phyloP scores from a whole-genome alignment of 257 asterid genomes.

The Solanum dulcamara region DNA sequence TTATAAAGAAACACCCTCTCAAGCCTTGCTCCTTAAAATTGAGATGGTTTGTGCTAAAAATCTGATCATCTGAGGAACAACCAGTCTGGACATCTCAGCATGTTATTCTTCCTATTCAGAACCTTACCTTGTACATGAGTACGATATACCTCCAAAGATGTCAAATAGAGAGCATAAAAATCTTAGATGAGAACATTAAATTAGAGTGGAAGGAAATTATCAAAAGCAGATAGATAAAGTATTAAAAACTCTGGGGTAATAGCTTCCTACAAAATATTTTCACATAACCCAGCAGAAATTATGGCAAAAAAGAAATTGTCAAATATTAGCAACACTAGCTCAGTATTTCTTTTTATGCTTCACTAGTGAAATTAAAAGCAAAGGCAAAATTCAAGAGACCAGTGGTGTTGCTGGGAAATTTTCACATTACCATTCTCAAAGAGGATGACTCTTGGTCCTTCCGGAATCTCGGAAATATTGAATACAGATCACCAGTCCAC shows the following conservation, averaged over 20 bases:
- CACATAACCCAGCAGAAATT: background rate
- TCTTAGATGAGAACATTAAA: background rate
- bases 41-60: background rate
- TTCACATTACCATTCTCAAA: slow-evolving; percentile 38
- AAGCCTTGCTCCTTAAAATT: background rate
- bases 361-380: background rate
- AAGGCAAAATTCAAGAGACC: background rate
- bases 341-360: background rate
- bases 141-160: background rate
- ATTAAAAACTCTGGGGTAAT: background rate
- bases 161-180: background rate
- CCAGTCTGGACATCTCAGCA: background rate
- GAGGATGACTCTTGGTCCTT: slow-evolving; percentile 51
- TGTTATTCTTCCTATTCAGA: background rate
- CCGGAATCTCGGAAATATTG: slow-evolving; percentile 41
- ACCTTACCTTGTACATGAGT: background rate
- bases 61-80: background rate
- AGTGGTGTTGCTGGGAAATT: background rate
- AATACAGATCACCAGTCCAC: slow-evolving; percentile 66
- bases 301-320: background rate
- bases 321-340: background rate
- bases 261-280: background rate
- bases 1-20: background rate
- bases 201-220: background rate
- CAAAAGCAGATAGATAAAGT: background rate